A percentile compares a stretch with the other conserved stretches of the same genome.
These are phyloP conservation scores for Phialocephala subalpina DNA, from an alignment of 2,329 filamentous ascomycete species.

Conservation along the genomic window DNA sequence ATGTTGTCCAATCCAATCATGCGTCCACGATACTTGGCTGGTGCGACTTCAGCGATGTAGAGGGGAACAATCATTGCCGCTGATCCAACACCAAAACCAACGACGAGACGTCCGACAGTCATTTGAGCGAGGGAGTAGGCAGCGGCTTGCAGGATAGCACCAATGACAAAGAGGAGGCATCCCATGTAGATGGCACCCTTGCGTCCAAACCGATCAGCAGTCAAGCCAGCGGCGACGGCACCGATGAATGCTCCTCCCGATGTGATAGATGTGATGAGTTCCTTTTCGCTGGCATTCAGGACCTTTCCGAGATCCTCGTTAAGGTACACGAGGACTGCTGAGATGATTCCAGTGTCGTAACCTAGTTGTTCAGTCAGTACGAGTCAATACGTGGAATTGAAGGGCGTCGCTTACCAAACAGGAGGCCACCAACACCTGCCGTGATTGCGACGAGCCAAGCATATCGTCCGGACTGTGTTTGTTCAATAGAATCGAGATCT, in stretches of 20 bases:
- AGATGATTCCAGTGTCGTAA: conserved; percentile 57
- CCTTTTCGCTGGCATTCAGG: conserved; percentile 53
- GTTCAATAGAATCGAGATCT: conserved; percentile 46
- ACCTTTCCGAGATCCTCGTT: conserved; percentile 48
- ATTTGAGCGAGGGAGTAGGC: conserved; percentile 68
- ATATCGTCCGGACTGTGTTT: conserved; percentile 53
- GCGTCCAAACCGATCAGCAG: conserved; percentile 66
- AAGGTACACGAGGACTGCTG: conserved; percentile 52
- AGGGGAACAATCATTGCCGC: conserved; percentile 72
- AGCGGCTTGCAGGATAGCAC: conserved; percentile 73
- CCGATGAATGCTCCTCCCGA: conserved; percentile 64
- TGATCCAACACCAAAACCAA: conserved; percentile 75
- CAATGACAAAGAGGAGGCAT: conserved; percentile 69
- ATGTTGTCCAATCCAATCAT: conserved; percentile 76
- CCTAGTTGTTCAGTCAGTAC: conserved; percentile 41
- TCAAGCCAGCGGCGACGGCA: conserved; percentile 67
- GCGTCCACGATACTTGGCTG: conserved; percentile 68
- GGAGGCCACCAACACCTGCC: conserved; percentile 68
- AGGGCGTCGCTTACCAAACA: conserved; percentile 60
- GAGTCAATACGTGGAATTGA: not conserved
- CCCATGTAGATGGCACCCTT: conserved; percentile 71
- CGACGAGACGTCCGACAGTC: conserved; percentile 72
- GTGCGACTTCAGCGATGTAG: conserved; percentile 74
- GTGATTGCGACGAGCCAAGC: conserved; percentile 67
- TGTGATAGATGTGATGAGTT: conserved; percentile 60